Evolutionary conservation across 2,329 filamentous ascomycete genomes (phyloP).

Genomic region (Coleophoma crateriformis): DNA sequence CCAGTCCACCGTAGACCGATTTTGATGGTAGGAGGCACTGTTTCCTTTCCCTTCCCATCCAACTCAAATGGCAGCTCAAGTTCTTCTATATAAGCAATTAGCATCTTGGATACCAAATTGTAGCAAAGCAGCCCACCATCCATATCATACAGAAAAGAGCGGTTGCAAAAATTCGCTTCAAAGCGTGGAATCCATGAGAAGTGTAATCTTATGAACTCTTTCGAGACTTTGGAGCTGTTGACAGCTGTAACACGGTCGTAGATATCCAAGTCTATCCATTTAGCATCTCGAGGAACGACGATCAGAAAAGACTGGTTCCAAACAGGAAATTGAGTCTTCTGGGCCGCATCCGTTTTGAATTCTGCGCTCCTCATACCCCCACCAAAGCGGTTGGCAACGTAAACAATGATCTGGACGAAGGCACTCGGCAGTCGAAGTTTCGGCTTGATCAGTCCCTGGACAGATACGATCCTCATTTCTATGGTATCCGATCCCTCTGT

Average conservation of each 20-base stretch:
- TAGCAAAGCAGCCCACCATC: constrained; percentile 8
- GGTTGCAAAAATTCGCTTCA: constrained; percentile 12
- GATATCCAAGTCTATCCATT: constrained; percentile 12
- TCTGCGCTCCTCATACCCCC: constrained; percentile 5
- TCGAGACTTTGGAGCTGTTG: constrained; percentile 2
- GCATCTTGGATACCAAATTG: background rate
- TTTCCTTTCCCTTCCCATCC: constrained; percentile 12
- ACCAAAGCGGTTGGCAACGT: constrained; percentile 4
- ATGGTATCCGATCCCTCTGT: constrained; percentile 6
- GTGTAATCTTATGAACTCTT: constrained; percentile 5
- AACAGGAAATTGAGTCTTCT: constrained; percentile 10
- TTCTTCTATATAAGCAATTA: constrained; percentile 5
- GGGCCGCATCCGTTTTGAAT: constrained; percentile 7
- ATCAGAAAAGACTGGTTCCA: constrained; percentile 12
- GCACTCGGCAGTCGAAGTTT: constrained; percentile 6
- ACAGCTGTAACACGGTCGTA: constrained; percentile 8
- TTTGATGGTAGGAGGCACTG: constrained; percentile 5
- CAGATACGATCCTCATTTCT: constrained; percentile 10
- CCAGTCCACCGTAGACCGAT: constrained; percentile 12
- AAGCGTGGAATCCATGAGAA: constrained; percentile 11
- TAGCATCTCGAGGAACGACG: constrained; percentile 1
- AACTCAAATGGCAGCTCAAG: constrained; percentile 5
- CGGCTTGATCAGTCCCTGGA: constrained; percentile 8
- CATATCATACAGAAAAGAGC: constrained; percentile 11
- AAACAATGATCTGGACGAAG: constrained; percentile 7